Conservation (phyloP, 2,329 filamentous ascomycete genomes). For the Nemania diffusa region DNA sequence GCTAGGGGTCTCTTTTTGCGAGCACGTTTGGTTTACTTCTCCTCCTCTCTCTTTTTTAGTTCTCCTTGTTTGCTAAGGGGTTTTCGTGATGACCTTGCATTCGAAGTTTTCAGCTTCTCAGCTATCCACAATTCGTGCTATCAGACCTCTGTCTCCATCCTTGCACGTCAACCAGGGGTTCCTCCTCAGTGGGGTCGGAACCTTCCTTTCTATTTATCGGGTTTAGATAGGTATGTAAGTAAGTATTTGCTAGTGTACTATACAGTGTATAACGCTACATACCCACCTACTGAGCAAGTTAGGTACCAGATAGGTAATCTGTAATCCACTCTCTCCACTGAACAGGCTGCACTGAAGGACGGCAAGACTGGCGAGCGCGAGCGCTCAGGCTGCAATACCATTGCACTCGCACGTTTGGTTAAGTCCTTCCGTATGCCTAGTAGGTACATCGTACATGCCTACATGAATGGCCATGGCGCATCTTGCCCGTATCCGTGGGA, state of each 20-base stretch:
- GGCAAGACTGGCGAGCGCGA: not conserved
- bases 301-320: too few species aligned
- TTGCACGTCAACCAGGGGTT: slow-evolving; percentile 41
- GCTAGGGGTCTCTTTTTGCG: not conserved
- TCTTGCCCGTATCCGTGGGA: slow-evolving; percentile 13
- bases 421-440: not conserved
- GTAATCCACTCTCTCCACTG: too few species aligned
- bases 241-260: slow-evolving; percentile 15
- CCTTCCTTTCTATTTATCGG: slow-evolving; percentile 8
- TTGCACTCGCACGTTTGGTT: slow-evolving; percentile 3
- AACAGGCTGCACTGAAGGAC: not conserved
- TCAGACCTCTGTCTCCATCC: slow-evolving; percentile 34
- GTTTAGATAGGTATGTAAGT: slow-evolving; percentile 9
- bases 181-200: slow-evolving; percentile 40
- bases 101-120: slow-evolving; percentile 27
- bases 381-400: slow-evolving; percentile 20
- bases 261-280: slow-evolving; percentile 11
- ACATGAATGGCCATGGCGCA: not conserved
- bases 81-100: slow-evolving; percentile 18
- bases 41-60: not conserved
- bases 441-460: not conserved
- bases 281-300: not conserved
- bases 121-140: slow-evolving; percentile 25
- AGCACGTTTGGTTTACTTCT: not conserved
- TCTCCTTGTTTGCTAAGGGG: slow-evolving; percentile 3